Percentiles rank a stretch among this genome's conserved stretches.
phyloP scores from a whole-genome alignment of 1,139 yeast genomes.

The Debaryomyces udenii region DNA sequence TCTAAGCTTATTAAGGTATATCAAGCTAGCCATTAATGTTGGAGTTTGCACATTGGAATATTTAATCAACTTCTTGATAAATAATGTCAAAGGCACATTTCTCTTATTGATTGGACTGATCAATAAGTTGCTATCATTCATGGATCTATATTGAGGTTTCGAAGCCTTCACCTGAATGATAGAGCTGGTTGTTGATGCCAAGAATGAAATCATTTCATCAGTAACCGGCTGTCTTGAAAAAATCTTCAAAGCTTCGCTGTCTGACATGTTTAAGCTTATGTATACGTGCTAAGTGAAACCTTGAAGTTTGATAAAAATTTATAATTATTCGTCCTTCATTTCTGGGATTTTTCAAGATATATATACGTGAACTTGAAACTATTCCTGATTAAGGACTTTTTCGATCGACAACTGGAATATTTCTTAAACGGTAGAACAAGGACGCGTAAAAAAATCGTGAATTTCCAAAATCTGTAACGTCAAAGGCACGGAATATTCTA shows the following conservation, averaged over 20 bases:
- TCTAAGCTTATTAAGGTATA: conserved; percentile 77
- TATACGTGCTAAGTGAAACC: background rate
- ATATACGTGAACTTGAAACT: conserved; percentile 1
- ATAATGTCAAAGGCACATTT: conserved; percentile 48
- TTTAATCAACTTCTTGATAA: conserved; percentile 71
- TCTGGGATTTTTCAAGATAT: conserved; percentile 3
- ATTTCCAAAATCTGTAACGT: conserved; percentile 1
- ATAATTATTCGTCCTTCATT: background rate
- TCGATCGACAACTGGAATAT: conserved; percentile 2
- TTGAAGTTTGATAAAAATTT: conserved; percentile 2
- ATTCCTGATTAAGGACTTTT: conserved; percentile 2
- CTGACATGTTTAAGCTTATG: conserved; percentile 34
- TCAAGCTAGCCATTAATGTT: conserved; percentile 88
- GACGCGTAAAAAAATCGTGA: conserved; percentile 9
- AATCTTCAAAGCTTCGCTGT: conserved; percentile 64
- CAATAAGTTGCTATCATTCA: conserved; percentile 19
- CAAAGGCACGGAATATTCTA: conserved; percentile 7
- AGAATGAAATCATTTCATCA: conserved; percentile 75
- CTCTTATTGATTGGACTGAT: conserved; percentile 29
- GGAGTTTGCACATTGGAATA: conserved; percentile 94
- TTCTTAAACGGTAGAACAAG: conserved; percentile 5
- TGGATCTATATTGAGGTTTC: conserved; percentile 23
- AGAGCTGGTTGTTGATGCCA: conserved; percentile 78
- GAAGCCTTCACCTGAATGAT: conserved; percentile 61
- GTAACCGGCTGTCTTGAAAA: conserved; percentile 79